Evolutionary conservation across 257 asterid species (phyloP), one percentile per base, ranked within the genome.

Genomic region (Capsicum chinense): DNA sequence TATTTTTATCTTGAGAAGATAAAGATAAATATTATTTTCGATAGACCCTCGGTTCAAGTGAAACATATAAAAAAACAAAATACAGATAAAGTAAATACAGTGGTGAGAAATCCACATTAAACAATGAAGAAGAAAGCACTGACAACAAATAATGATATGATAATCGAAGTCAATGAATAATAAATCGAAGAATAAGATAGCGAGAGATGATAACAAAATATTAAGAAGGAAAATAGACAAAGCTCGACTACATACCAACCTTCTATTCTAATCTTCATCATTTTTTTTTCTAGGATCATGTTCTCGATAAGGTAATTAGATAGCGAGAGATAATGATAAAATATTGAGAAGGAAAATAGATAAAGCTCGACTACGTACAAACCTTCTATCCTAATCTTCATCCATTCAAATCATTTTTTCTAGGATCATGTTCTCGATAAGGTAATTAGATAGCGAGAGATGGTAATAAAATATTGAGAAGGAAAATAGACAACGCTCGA

Each of bases 151-250:
- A 64, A 33, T 10, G 26, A 63, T 26, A 63, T 11, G 9, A 63
- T 26, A 15, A 64, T 4, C 0, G 1, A 0, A 64, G 0, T 0
- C 7, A 62, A 10, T 2, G 21, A 3, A 19, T 0, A 19, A 19
- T 62, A 62, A 0, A 62, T 19, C 0, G 21, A 62, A 62, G 7
- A 62, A 12, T 21, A 21, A 62, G 26, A 0, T 62, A 21, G 3
- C 9, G 21, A 0, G 7, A 62, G 14, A 62, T 4, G 9, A 9
- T 4, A 19, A 19, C 7, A 60, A 3, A n/a, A 59, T 7, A 17
- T 1, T 2, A 10, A 48, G 7, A 62, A 62, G 10, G 21, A 62
- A 21, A 21, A 4, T 62, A 21, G 3, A 21, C 15, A 21, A 4
- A 1, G 0, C 2, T 11, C 39, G 11, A 62, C 8, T 26, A 63